Base-by-base conservation (phyloP, 2,329 filamentous ascomycete genomes). In the Diaporthe ampelina region DNA sequence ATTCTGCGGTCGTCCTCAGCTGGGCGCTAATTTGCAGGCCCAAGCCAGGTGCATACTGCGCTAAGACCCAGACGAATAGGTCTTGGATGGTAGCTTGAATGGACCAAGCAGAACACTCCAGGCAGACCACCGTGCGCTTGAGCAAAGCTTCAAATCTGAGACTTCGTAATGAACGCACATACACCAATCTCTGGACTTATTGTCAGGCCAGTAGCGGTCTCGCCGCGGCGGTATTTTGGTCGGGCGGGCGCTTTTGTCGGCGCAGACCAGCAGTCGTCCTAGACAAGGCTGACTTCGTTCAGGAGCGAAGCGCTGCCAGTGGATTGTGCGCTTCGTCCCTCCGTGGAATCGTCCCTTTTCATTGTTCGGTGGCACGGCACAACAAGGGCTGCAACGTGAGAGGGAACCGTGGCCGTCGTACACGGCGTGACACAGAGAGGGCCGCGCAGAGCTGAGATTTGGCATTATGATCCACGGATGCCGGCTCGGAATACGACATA, bases 401-500 rank as follows among this genome's bases (percentile, higher is more conserved):
- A 67, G 52, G 29, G 26, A 24, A 56, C 37, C 45, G 56, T 57
- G 57, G 29, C 52, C 56, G 68, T 72, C 35, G 37, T 32, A 58
- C 48, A 58, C 29, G 72, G 50, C 24, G 52, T 43, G 45, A 21
- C 57, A 61, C 56, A 35, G 26, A 45, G 50, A 72, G 61, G 58
- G 70, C 32, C 70, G 70, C 58, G 43, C n/a, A 35, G 48, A 67
- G 54, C 40, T 73, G 71, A 59, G 56, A 70, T 67, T 67, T 73
- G 70, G 56, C 56, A 32, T 75, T 57, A 48, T 75, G 61, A 70
- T 75, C 24, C 63, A 75, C 73, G 73, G 70, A 65, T 75, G 65
- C 70, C 70, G 73, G 73, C 52, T 68, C 73, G 73, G 73, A 67
- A 58, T 35, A 50, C 73, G 65, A 69, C 73, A 75, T 73, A 67